A percentile compares a stretch with the other conserved stretches of the same genome.
These are phyloP conservation scores for Coniferiporia weirii DNA, from an alignment of 1,284 basidiomycete species.

Conservation along the genomic window DNA sequence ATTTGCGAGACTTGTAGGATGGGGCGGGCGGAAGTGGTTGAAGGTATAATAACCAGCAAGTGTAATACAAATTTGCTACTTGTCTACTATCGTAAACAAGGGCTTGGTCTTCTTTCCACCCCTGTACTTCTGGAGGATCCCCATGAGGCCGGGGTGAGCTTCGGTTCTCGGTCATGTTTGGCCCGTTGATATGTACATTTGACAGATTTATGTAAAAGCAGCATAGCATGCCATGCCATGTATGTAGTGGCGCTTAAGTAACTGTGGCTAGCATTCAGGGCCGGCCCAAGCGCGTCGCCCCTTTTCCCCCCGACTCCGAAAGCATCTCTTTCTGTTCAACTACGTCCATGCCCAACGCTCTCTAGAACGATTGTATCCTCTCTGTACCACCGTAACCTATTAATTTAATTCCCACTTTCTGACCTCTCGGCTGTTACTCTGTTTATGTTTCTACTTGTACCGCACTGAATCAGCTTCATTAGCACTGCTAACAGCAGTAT, in stretches of 20 bases:
- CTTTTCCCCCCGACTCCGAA: background rate
- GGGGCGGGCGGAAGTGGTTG: conserved; percentile 29
- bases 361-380: background rate
- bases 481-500: too few relatives aligned
- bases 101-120: background rate
- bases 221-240: too few relatives aligned
- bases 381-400: background rate
- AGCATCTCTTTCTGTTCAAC: background rate
- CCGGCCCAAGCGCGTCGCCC: background rate
- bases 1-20: conserved; percentile 60
- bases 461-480: too few relatives aligned
- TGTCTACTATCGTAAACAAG: too few relatives aligned
- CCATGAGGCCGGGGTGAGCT: background rate
- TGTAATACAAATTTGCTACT: background rate
- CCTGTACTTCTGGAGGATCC: background rate
- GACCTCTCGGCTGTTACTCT: background rate
- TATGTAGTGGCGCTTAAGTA: background rate
- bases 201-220: background rate
- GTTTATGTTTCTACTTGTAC: background rate
- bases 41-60: conserved; percentile 14
- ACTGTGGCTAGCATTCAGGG: background rate
- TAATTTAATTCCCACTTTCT: background rate
- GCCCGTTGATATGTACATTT: background rate
- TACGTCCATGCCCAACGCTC: background rate
- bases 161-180: background rate